Base-by-base conservation (phyloP, 305 asterid genomes). In the Fraxinus floribunda region DNA sequence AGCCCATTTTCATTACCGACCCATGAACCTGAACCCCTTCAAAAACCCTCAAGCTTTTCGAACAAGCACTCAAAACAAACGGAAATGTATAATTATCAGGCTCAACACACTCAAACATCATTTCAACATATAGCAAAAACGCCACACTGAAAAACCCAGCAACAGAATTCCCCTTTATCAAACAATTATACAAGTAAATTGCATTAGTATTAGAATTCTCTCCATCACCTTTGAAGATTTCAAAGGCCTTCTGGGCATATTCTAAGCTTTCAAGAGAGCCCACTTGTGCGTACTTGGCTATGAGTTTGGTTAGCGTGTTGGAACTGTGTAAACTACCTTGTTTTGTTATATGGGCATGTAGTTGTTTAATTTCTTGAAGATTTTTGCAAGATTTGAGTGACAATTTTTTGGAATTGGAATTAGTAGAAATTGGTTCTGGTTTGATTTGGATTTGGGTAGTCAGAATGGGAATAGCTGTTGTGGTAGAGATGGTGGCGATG, bases 1-100 rank as follows among this genome's bases (percentile, higher is more conserved):
- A 84, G n/a, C 90, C 94, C 84, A 72, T 38, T 78, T 91, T 91
- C 81, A 89, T 80, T 32, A 52, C 77, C 20, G 89, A 86, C 36
- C 89, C 88, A 76, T 87, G 92, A 36, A 91, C 32, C 62, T 86
- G 91, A 10, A 34, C 49, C 24, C 93, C 92, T 82, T 81, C 91
- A 5, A 8, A 80, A 80, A 88, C 83, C 72, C 78, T 87, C 81
- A n/a, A 24, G 35, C 85, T 82, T 77, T 87, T 90, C 0, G 91
- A 85, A 83, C 92, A 91, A n/a, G 89, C 92, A 70, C 86, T 88
- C 84, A 91, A 80, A 75, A 90, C 89, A 79, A 90, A 89, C 1
- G 93, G 94, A 79, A 87, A 91, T 0, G 91, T 90, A 44, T 90
- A 90, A 24, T 84, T 85, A 83, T 91, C 94, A 78, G 90, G 88